Evolutionary conservation across 2,329 filamentous ascomycete species (phyloP).

Genomic region (Trichoderma cornu-damae): DNA sequence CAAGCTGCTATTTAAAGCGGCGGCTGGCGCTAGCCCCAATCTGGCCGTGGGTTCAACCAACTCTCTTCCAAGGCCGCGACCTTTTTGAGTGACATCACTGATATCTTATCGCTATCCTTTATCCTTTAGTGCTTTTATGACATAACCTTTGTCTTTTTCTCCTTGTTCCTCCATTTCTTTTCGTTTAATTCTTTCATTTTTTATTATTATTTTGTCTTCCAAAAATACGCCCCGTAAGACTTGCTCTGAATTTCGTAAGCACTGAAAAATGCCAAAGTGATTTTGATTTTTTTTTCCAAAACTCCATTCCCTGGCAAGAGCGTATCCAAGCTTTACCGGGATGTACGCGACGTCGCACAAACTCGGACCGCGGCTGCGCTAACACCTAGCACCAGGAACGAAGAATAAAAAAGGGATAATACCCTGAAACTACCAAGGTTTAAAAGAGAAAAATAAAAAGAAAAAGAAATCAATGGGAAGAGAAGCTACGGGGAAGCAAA

Average conservation of each 20-base stretch:
- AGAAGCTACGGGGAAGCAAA: neutral
- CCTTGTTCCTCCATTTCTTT: too few species aligned
- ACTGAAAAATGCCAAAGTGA: too few species aligned
- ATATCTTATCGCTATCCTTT: conserved; percentile 3
- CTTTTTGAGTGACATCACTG: neutral
- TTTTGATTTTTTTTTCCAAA: too few species aligned
- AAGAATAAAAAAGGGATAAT: neutral
- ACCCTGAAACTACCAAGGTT: neutral
- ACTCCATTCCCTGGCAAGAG: too few species aligned
- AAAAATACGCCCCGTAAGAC: too few species aligned
- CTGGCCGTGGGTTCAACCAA: neutral
- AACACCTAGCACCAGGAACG: conserved; percentile 4
- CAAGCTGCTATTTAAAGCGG: too few species aligned
- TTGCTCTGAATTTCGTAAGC: too few species aligned
- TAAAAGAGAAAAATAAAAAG: neutral
- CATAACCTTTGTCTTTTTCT: too few species aligned
- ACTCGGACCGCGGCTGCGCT: conserved; percentile 2
- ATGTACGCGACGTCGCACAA: neutral
- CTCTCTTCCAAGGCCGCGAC: neutral
- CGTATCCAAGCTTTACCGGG: too few species aligned
- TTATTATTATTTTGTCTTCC: too few species aligned
- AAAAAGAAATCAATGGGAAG: neutral
- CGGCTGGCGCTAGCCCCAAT: neutral
- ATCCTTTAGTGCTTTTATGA: too few species aligned
- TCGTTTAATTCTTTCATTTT: neutral